Conservation (phyloP, 2,329 filamentous ascomycete genomes). For the Talaromyces sp. region DNA sequence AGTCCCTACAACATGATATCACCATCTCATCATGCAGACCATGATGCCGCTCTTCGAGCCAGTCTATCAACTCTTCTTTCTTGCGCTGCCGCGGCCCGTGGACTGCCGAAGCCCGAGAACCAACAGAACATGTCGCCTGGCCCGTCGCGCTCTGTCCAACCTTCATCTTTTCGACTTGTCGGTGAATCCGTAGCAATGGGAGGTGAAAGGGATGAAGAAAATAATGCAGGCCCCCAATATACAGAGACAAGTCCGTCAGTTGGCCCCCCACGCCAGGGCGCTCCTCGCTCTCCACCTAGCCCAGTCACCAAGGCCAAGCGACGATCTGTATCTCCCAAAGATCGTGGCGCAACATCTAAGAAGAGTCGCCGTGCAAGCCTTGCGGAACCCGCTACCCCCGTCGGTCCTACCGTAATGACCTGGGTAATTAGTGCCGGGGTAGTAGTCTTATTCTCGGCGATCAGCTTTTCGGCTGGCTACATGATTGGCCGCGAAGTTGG, state of each 20-base stretch:
- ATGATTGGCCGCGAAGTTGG: conserved; percentile 63
- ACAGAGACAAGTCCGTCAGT: conserved; percentile 24
- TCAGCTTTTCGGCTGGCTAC: conserved; percentile 68
- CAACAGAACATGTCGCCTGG: conserved; percentile 29
- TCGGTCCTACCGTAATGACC: conserved; percentile 64
- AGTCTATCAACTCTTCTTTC: conserved; percentile 94
- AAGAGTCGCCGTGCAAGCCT: conserved; percentile 38
- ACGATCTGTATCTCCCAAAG: conserved; percentile 42
- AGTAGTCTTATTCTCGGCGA: conserved; percentile 64
- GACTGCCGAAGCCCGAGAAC: conserved; percentile 65
- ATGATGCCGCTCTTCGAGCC: conserved; percentile 88
- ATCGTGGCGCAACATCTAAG: conserved; percentile 36
- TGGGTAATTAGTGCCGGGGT: conserved; percentile 69
- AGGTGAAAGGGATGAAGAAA: conserved; percentile 36
- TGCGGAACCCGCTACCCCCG: conserved; percentile 36
- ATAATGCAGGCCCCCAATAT: conserved; percentile 16
- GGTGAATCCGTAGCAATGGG: conserved; percentile 62
- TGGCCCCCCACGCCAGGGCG: conserved; percentile 26
- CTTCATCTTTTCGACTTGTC: conserved; percentile 60
- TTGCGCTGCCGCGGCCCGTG: conserved; percentile 87
- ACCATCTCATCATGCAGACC: conserved; percentile 77
- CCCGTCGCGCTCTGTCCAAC: conserved; percentile 42
- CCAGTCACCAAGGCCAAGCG: conserved; percentile 32
- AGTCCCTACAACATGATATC: conserved; percentile 69
- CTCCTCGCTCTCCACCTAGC: conserved; percentile 24